A percentile compares a stretch with the other conserved stretches of the same genome.
These are phyloP conservation scores for Silene uniflora DNA, from an alignment of 148 eudicot species.

Conservation along the genomic window DNA sequence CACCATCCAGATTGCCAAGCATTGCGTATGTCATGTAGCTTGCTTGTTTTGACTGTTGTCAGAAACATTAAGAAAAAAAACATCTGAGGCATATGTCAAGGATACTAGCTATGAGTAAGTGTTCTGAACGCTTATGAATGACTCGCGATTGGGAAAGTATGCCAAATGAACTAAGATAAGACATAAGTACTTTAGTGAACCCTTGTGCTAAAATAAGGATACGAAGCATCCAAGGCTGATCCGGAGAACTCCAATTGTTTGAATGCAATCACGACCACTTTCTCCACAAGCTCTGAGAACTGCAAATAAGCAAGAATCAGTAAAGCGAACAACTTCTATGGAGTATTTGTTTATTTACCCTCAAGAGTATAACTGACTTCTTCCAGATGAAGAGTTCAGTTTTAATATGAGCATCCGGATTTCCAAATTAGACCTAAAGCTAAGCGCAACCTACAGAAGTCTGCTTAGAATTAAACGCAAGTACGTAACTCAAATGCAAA, in stretches of 20 bases:
- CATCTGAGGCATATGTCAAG: conserved; percentile 60
- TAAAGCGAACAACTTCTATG: too few species aligned
- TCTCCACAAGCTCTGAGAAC: conserved; percentile 70
- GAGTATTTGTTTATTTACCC: too few species aligned
- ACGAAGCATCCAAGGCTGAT: conserved; percentile 91
- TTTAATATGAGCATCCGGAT: too few species aligned
- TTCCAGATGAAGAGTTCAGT: too few species aligned
- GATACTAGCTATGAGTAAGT: conserved; percentile 14
- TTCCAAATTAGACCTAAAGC: too few species aligned
- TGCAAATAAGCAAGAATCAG: conserved; percentile 28
- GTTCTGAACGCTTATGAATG: background rate
- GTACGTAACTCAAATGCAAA: too few species aligned
- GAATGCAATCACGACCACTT: conserved; percentile 57
- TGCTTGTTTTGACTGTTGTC: conserved; percentile 53
- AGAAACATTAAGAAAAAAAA: conserved; percentile 80
- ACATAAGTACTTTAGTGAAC: too few species aligned
- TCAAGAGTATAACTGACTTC: too few species aligned
- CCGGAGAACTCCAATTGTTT: conserved; percentile 85
- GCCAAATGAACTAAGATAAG: too few species aligned
- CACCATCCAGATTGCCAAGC: conserved; percentile 88
- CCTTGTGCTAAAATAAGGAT: conserved; percentile 35
- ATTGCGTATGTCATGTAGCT: conserved; percentile 54
- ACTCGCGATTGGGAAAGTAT: background rate
- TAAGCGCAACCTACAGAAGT: too few species aligned
- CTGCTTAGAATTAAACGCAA: too few species aligned